Conservation (phyloP, 805 yeast species). For the Candida pseudofarinosa region DNA sequence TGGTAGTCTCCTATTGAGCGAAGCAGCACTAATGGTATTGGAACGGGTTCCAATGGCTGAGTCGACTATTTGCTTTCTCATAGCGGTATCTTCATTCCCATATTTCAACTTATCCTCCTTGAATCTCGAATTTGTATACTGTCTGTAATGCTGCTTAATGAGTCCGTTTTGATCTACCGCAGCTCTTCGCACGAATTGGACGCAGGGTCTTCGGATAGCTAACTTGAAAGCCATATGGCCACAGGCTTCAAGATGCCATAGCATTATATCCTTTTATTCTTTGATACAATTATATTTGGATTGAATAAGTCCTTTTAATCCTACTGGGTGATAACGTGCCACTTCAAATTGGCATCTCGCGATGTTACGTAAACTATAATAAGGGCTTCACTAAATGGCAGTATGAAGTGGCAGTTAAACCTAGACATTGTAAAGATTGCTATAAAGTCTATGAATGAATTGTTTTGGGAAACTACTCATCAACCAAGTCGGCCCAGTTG, state of each 20-base stretch:
- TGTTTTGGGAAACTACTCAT: slow-evolving; percentile 7
- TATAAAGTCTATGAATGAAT: slow-evolving; percentile 4
- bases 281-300: background rate
- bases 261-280: background rate
- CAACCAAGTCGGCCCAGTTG: slow-evolving; percentile 34
- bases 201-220: background rate
- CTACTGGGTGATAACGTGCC: too few relatives aligned
- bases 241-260: background rate
- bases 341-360: background rate
- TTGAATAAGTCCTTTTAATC: too few relatives aligned
- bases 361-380: background rate
- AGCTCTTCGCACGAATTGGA: background rate
- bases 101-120: background rate
- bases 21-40: background rate
- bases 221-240: background rate
- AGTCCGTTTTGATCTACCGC: background rate
- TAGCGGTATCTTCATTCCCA: background rate
- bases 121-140: background rate
- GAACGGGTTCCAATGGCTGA: slow-evolving; percentile 3
- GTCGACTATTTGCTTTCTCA: slow-evolving; percentile 8
- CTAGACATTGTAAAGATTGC: too few relatives aligned
- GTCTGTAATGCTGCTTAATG: background rate
- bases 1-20: slow-evolving; percentile 9
- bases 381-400: too few relatives aligned
- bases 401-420: background rate